Evolutionary conservation across 2,329 filamentous ascomycete genomes (phyloP), one percentile per base, ranked within the genome.

Genomic region (Albifimbria verrucaria): DNA sequence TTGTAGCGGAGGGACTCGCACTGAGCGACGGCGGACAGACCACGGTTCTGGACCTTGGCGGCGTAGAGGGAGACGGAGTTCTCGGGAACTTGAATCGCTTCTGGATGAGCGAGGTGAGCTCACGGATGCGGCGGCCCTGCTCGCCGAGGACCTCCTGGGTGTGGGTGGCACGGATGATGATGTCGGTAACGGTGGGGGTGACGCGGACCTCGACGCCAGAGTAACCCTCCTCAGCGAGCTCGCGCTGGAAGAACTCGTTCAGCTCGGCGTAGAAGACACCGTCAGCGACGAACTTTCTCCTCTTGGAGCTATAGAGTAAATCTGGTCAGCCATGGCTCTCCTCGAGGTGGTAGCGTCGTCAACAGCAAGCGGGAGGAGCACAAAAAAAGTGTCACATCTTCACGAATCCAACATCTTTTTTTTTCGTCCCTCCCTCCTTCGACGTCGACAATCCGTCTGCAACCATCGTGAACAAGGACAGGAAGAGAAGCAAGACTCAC

Each of bases 221-320:
- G 88, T 99, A 99, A 71, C 94, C 94, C 84, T 99, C 95, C 88
- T 99, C 94, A 76, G 94, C 94, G 76, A 99, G 86, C 83, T 99
- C 94, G 79, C 94, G 93, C 87, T 97, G 94, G 91, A 99, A 99
- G 89, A 99, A 99, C 85, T 99, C 94, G 89, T 99, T 99, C 80
- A 99, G 84, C 83, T 99, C 94, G 84, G 94, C 94, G 81, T 97
- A 99, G 90, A 99, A 99, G 74, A 99, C 94, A 88, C 94, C 94
- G 81, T 99, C 94, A 68, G 89, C 90, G 76, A 93, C 88, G 83
- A 92, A 93, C 87, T 93, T 93, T 86, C 89, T 90, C 79, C 88
- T 81, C 88, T 93, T 93, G 77, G 89, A 92, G 79, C 89, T 92
- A 74, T 64, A 59, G 52, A 22, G 50, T 48, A 51, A 32, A 49